Evolutionary conservation across 805 yeast species (phyloP), one percentile per base, ranked within the genome.

Genomic region (Candida berthetii): DNA sequence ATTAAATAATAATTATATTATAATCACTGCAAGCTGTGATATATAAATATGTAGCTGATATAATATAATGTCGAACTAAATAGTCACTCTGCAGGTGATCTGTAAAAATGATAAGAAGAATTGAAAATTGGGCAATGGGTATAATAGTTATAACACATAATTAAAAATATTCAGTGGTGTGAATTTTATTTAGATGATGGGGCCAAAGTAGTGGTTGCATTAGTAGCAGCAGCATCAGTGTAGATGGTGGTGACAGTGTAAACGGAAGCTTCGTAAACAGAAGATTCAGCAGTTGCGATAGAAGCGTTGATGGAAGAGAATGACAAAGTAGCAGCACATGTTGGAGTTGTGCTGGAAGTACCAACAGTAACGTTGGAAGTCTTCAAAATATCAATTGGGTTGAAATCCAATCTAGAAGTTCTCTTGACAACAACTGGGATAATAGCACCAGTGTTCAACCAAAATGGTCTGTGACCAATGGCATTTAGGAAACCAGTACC

Each of bases 391-490:
- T 31, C 34, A 31, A 31, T 17, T 16, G 34, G 34, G 19, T 31
- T 31, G 19, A 31, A 31, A 10, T 31, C 34, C 19, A 31, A 31
- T 16, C 19, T 16, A 9, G 34, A 31, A 5, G 19, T 17, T 17
- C 42, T 78, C 49, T 69, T 70, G 1, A 76, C 74, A 37, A 76
- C 64, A 7, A 76, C 70, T 1, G 82, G 80, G 31, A 76, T 66
- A 70, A 76, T 71, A 10, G 77, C 80, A 7, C 82, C 82, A 1
- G 82, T 74, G 10, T 68, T 69, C 25, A 76, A 62, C 6, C 71
- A 61, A 50, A 74, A 75, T 16, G 60, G 56, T 34, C 78, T 57
- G 52, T 76, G 82, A 18, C 66, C 66, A 41, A 72, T 53, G 2
- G 68, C 80, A 46, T 65, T 48, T 39, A 76, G 58, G 42, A 74